Evolutionary conservation across 345 rosid genomes (phyloP).

Genomic region (Gossypium anomalum): DNA sequence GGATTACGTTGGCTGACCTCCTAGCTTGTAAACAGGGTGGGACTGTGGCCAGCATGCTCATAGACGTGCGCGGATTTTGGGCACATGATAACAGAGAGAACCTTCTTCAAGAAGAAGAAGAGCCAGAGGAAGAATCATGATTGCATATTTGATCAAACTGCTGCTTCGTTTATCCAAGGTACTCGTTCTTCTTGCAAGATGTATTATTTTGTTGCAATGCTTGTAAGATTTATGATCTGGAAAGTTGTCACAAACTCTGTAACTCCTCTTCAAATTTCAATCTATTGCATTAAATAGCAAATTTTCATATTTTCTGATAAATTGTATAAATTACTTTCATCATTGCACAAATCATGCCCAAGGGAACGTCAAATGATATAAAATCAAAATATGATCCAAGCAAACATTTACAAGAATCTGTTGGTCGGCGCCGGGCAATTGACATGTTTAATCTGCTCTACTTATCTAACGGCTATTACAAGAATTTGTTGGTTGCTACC

Average conservation of each 20-base stretch:
- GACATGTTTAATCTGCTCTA: too few relatives aligned
- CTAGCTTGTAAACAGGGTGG: constrained; percentile 96
- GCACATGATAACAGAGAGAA: constrained; percentile 99
- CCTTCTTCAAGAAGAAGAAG: constrained; percentile 98
- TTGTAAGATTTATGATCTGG: background rate
- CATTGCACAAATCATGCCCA: background rate
- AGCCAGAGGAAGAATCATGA: constrained; percentile 63
- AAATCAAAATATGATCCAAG: background rate
- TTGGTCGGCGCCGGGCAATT: background rate
- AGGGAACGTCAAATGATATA: background rate
- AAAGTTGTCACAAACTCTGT: background rate
- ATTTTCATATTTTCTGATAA: background rate
- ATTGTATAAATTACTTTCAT: background rate
- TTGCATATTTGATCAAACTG: background rate
- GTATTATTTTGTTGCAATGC: background rate
- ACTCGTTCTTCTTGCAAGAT: background rate
- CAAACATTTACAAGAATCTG: background rate
- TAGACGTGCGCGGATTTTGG: constrained; percentile 98
- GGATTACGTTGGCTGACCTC: constrained; percentile 67
- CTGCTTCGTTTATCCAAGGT: background rate
- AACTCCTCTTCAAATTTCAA: background rate
- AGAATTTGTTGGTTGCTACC: background rate
- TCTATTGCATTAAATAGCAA: background rate
- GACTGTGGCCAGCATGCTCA: constrained; percentile 94
- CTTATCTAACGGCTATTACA: too few relatives aligned